A percentile compares a stretch with the other conserved stretches of the same genome.
phyloP scores from a whole-genome alignment of 2,329 filamentous ascomycete genomes.

The Monosporascus sp. region DNA sequence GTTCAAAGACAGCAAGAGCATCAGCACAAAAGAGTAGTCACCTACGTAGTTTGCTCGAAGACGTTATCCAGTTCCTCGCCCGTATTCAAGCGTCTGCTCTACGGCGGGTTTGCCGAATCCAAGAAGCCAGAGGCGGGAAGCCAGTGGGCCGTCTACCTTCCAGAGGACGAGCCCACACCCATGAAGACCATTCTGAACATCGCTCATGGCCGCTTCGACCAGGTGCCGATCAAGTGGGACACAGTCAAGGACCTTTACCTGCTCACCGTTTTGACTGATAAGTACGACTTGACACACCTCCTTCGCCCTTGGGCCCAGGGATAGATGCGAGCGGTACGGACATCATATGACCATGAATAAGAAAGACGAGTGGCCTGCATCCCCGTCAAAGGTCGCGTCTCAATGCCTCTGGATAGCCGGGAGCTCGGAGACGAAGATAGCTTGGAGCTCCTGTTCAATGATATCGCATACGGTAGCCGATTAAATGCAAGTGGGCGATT shows the following conservation, averaged over 20 bases:
- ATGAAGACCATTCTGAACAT: constrained; percentile 26
- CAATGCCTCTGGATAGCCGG: not conserved
- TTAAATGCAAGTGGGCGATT: not conserved
- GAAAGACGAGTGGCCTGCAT: rapidly evolving
- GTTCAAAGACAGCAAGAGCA: constrained; percentile 1
- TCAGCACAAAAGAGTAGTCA: constrained; percentile 2
- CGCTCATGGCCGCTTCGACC: constrained; percentile 22
- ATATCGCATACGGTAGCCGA: not conserved
- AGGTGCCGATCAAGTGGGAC: constrained; percentile 8
- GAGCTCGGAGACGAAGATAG: not conserved
- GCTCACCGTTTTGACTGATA: constrained; percentile 18
- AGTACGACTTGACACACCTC: constrained; percentile 18
- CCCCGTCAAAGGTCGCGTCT: not conserved
- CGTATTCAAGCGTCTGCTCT: constrained; percentile 18
- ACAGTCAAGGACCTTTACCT: constrained; percentile 11
- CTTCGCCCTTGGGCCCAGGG: constrained; percentile 10
- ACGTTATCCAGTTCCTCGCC: constrained; percentile 17
- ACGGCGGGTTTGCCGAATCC: constrained; percentile 18
- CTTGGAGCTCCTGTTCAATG: not conserved
- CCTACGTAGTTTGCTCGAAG: constrained; percentile 18
- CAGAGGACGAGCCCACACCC: constrained; percentile 24
- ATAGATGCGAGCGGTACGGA: not conserved
- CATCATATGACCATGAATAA: no score
- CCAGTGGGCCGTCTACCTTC: constrained; percentile 20
- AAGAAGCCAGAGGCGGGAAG: constrained; percentile 2